These are phyloP conservation scores for Mediolabrus comicus DNA, from an alignment of 108 stramenopile species.

Conservation along the genomic window DNA sequence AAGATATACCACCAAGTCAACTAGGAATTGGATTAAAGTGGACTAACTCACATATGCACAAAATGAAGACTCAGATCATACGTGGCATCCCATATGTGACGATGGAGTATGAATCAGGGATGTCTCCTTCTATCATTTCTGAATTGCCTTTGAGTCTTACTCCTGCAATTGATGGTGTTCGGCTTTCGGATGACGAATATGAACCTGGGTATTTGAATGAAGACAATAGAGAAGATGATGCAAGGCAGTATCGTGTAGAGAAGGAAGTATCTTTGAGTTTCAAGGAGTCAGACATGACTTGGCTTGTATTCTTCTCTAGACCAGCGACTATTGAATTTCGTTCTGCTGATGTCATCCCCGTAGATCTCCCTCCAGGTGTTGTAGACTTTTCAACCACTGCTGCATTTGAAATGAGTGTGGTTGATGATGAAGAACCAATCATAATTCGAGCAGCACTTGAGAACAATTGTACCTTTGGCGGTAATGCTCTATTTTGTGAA, in stretches of 20 bases:
- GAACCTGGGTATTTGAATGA: conserved; percentile 25
- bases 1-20: conserved; percentile 39
- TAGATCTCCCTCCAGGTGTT: conserved; percentile 52
- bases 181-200: conserved; percentile 16
- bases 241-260: conserved; percentile 37
- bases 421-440: conserved; percentile 29
- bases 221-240: conserved; percentile 6
- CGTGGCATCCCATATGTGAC: conserved; percentile 89
- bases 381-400: conserved; percentile 15
- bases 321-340: conserved; percentile 67
- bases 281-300: conserved; percentile 77
- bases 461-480: conserved; percentile 77
- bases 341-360: conserved; percentile 25
- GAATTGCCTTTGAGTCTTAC: conserved; percentile 22
- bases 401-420: conserved; percentile 29
- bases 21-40: conserved; percentile 73
- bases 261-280: conserved; percentile 69
- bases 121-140: conserved; percentile 38
- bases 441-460: conserved; percentile 77
- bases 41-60: conserved; percentile 15
- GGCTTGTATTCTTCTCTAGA: conserved; percentile 89
- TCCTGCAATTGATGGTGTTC: neutral
- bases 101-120: conserved; percentile 61
- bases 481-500: conserved; percentile 58
- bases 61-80: conserved; percentile 75